phyloP scores from a whole-genome alignment of 1,139 yeast species.

The Wickerhamomyces sp. region DNA sequence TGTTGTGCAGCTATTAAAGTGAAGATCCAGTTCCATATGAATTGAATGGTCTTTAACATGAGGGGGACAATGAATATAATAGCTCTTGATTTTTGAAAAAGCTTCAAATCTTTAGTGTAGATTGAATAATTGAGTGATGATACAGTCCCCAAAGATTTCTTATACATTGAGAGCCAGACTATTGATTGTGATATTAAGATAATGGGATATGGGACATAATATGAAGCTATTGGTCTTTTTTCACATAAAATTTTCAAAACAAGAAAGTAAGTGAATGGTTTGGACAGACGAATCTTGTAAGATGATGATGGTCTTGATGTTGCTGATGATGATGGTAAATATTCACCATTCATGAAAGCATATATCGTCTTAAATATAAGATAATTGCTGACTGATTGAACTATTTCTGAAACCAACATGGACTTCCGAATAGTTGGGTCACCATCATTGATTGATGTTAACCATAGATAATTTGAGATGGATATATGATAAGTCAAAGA shows the following conservation, averaged over 20 bases:
- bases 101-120: neutral
- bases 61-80: too few relatives aligned
- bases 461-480: neutral
- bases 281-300: too few relatives aligned
- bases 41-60: too few relatives aligned
- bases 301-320: too few relatives aligned
- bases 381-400: neutral
- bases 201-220: too few relatives aligned
- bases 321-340: neutral
- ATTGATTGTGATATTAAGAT: neutral
- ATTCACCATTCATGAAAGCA: neutral
- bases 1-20: too few relatives aligned
- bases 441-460: neutral
- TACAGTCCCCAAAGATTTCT: neutral
- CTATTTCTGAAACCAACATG: neutral
- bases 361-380: too few relatives aligned
- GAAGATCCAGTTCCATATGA: neutral
- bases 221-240: neutral
- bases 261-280: neutral
- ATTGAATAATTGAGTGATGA: neutral
- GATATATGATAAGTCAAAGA: neutral
- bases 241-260: neutral
- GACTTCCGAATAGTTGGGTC: neutral
- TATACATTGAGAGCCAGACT: neutral
- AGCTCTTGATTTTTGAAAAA: neutral